Conservation (phyloP, 805 yeast genomes). For the Barnettozyma salicaria region DNA sequence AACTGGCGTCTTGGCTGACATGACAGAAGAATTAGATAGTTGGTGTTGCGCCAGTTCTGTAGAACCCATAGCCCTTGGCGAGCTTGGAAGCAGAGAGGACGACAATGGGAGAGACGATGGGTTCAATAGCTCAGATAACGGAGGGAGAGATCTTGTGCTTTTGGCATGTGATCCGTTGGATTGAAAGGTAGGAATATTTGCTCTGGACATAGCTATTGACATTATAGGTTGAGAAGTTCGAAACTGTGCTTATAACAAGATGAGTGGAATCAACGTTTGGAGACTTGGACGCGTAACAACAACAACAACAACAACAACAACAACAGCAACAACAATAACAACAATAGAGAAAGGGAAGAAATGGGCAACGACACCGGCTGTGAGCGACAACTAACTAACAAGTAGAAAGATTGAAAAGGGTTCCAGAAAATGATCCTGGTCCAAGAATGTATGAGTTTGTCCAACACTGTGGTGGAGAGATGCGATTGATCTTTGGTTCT, state of each 20-base stretch:
- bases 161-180: background rate
- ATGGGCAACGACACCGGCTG: too few species aligned
- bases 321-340: too few species aligned
- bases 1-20: conserved; percentile 19
- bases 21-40: background rate
- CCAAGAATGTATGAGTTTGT: too few species aligned
- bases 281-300: too few species aligned
- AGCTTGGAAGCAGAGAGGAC: conserved; percentile 5
- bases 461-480: too few species aligned
- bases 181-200: conserved; percentile 1
- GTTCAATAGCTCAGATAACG: conserved; percentile 1
- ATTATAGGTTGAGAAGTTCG: background rate
- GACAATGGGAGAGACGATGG: background rate
- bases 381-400: too few species aligned
- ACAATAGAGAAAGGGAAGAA: too few species aligned
- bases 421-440: too few species aligned
- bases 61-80: conserved; percentile 11
- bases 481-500: too few species aligned
- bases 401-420: too few species aligned
- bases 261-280: background rate
- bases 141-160: conserved; percentile 1
- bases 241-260: background rate
- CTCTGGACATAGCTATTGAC: conserved; percentile 5
- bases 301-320: too few species aligned
- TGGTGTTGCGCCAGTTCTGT: conserved; percentile 10